Base-by-base conservation (phyloP, 345 rosid species). In the Erodium maritimum region DNA sequence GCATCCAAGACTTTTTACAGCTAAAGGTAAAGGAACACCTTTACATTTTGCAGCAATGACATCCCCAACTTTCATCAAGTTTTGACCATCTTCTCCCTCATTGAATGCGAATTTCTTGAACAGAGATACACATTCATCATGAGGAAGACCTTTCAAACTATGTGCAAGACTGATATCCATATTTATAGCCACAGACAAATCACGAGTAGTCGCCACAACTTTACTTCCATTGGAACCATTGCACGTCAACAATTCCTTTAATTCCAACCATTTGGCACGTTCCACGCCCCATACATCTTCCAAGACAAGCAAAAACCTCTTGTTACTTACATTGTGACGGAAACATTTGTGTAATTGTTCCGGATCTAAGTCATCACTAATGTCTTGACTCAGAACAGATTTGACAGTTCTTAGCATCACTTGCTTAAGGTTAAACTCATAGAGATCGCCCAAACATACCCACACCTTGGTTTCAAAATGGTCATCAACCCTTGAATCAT, bases 131-230 rank as follows among this genome's bases (percentile, higher is more conserved):
- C 55, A 64, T 10, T 42, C 20, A 10, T 65, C 17, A 1, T 33
- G 0, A 17, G 68, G 24, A 22, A 65, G 58, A 21, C 50, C 56
- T 7, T 34, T 12, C 10, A 58, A 51, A 11, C 52, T 23, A 25
- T 52, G 22, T 4, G 0, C 3, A 1, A 25, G 17, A 5, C 11
- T 9, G 4, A 52, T 58, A 42, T 53, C 21, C 29, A 53, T 34
- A 21, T 51, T 21, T 13, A 17, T n/a, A 8, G 68, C 62, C 8
- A 52, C 56, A 24, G 20, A 19, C 0, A 17, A 14, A 5, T 55
- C 58, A 21, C 62, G 60, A 18, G 60, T 66, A 13, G 69, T 59
- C 16, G 56, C 65, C 1, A 61, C 1, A 1, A 67, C 55, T n/a
- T 55, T 66, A 21, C 69, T 60, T 29, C 59, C 60, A 6, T 13